These are phyloP conservation scores for Nemophila menziesii DNA, from an alignment of 257 asterid species.

Conservation along the genomic window DNA sequence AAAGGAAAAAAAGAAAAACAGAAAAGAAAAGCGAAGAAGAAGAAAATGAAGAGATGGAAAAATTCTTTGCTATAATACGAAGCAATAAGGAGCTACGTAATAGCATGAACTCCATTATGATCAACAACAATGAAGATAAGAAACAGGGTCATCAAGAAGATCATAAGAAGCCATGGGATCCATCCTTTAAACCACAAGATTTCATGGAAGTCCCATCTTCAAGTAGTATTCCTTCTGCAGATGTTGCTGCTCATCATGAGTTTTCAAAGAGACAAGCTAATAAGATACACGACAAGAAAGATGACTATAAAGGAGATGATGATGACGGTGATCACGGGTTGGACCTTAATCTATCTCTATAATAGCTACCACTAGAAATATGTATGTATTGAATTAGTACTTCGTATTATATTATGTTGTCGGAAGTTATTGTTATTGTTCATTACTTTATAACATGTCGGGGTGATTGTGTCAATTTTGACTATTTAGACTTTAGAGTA, in stretches of 20 bases:
- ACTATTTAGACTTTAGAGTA: too few relatives aligned
- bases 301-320: neutral
- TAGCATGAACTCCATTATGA: conserved; percentile 1
- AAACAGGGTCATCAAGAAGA: neutral
- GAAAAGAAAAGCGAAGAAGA: conserved; percentile 9
- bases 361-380: neutral
- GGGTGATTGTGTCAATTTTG: too few relatives aligned
- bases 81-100: conserved; percentile 15
- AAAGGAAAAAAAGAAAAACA: conserved; percentile 15
- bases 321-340: conserved; percentile 6
- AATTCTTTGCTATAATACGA: conserved; percentile 20
- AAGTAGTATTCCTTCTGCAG: neutral
- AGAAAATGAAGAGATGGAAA: conserved; percentile 23
- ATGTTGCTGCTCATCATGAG: neutral
- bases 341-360: conserved; percentile 31
- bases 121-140: neutral
- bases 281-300: neutral
- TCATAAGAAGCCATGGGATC: conserved; percentile 10
- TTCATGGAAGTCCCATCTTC: conserved; percentile 14
- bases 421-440: too few relatives aligned
- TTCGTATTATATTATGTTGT: too few relatives aligned
- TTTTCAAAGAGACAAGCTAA: conserved; percentile 8
- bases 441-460: too few relatives aligned
- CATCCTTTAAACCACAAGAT: conserved; percentile 17
- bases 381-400: neutral